A percentile compares a stretch with the other conserved stretches of the same genome.
phyloP scores from a whole-genome alignment of 306 rosid species.

The cucumber (Cucumis sativus) region DNA sequence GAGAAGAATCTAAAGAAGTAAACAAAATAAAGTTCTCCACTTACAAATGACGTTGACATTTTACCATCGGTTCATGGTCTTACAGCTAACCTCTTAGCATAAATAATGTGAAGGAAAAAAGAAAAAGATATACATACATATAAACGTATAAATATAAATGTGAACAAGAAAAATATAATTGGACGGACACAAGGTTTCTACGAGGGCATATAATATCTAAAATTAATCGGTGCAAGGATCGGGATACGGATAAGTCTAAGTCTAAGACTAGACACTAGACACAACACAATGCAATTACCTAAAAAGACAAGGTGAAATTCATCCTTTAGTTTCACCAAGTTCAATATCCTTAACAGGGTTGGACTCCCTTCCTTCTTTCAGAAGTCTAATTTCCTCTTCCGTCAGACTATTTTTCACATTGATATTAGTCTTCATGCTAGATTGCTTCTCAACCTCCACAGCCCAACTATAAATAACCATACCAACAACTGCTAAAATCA shows the following conservation, averaged over 20 bases:
- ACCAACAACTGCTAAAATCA: slow-evolving; percentile 61
- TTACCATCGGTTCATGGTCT: background rate
- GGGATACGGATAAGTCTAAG: slow-evolving; percentile 2
- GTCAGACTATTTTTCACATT: slow-evolving; percentile 57
- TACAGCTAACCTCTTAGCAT: background rate
- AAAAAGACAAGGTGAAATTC: slow-evolving; percentile 7
- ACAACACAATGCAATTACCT: background rate
- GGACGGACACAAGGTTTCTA: background rate
- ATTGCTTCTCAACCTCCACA: slow-evolving; percentile 52
- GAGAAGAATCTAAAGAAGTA: background rate
- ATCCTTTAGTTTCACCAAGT: slow-evolving; percentile 43
- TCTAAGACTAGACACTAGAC: background rate
- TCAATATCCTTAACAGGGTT: slow-evolving; percentile 44
- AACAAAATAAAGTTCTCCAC: background rate
- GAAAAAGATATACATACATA: background rate
- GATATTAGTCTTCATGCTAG: slow-evolving; percentile 28
- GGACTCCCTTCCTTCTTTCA: slow-evolving; percentile 44
- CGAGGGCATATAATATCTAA: background rate
- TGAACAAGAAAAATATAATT: background rate
- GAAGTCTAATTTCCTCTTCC: slow-evolving; percentile 68
- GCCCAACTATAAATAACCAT: slow-evolving; percentile 96
- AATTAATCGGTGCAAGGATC: background rate
- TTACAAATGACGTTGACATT: slow-evolving; percentile 1
- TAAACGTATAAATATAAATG: background rate
- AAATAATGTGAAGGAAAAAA: background rate